A percentile compares a stretch with the other conserved stretches of the same genome.
Conservation (phyloP, 1,284 basidiomycete species). For the Pyrrhoderma noxium region DNA sequence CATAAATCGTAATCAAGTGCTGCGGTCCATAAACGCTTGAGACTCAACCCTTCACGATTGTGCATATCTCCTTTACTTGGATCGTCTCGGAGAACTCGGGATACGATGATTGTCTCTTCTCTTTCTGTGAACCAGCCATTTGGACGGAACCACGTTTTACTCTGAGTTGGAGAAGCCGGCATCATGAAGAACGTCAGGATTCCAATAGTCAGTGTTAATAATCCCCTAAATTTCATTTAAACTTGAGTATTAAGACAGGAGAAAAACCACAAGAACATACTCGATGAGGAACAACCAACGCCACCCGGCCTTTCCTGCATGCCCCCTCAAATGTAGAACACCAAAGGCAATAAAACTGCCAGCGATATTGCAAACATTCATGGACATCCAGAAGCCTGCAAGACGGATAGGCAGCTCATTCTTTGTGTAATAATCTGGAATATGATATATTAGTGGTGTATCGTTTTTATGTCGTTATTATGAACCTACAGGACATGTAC, state of each 20-base stretch:
- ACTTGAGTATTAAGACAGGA: not conserved
- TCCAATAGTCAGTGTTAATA: conserved; percentile 49
- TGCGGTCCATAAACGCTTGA: conserved; percentile 46
- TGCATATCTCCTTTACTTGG: conserved; percentile 69
- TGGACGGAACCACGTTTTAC: conserved; percentile 56
- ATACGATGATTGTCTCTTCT: conserved; percentile 49
- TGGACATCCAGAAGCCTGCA: conserved; percentile 62
- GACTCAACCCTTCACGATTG: conserved; percentile 63
- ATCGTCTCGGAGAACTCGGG: conserved; percentile 63
- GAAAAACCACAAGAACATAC: conserved; percentile 27
- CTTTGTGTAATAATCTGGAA: conserved; percentile 57
- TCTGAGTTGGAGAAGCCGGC: conserved; percentile 64
- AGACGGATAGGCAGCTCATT: conserved; percentile 60
- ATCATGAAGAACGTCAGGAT: conserved; percentile 60
- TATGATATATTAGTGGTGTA: not conserved
- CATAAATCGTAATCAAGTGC: conserved; percentile 62
- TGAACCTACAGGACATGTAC: conserved; percentile 50
- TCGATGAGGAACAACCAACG: conserved; percentile 50
- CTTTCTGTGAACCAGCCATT: conserved; percentile 64
- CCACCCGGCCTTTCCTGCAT: conserved; percentile 52
- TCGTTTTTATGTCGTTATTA: not conserved
- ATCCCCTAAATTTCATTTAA: conserved; percentile 28
- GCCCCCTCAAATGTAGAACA: conserved; percentile 52
- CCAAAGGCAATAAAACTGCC: conserved; percentile 61
- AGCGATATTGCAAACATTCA: conserved; percentile 42